Percentiles rank a stretch among this genome's conserved stretches.
These are phyloP conservation scores for Drosera capensis DNA, from an alignment of 148 eudicot species.

Conservation along the genomic window DNA sequence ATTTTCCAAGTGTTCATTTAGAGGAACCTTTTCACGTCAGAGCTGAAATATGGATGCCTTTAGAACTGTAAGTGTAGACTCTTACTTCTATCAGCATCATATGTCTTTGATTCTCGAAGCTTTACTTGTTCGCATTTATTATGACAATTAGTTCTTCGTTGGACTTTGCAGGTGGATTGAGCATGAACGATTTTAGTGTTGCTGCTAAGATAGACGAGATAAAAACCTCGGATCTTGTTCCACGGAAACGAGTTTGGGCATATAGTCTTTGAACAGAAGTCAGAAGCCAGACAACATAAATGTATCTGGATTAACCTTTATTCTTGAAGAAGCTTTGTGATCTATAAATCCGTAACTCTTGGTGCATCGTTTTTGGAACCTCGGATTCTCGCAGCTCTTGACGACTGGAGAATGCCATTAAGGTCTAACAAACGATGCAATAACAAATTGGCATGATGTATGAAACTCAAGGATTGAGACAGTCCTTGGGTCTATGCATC, in stretches of 20 bases:
- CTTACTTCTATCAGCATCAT: not conserved
- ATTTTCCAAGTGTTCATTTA: conserved; percentile 45
- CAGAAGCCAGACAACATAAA: too few species aligned
- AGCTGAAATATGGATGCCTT: conserved; percentile 61
- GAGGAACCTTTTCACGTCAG: conserved; percentile 55
- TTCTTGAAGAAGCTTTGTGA: too few species aligned
- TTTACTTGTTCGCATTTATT: not conserved
- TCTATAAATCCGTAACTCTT: too few species aligned
- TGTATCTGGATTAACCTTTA: too few species aligned
- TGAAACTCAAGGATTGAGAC: too few species aligned
- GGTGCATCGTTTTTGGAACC: too few species aligned
- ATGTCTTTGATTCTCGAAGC: not conserved
- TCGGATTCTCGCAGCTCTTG: too few species aligned
- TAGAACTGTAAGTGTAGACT: conserved; percentile 28
- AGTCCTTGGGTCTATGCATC: too few species aligned
- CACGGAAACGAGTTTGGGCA: conserved; percentile 79
- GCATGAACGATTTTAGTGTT: conserved; percentile 80
- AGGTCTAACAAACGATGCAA: too few species aligned
- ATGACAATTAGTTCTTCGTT: not conserved
- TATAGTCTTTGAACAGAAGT: conserved; percentile 12
- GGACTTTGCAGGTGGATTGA: conserved; percentile 61
- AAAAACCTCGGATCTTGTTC: conserved; percentile 77
- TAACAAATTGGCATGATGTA: too few species aligned
- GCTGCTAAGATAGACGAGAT: conserved; percentile 85
- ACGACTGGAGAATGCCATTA: too few species aligned